phyloP scores from a whole-genome alignment of 768 basidiomycete genomes.

The Tylopilus felleus region DNA sequence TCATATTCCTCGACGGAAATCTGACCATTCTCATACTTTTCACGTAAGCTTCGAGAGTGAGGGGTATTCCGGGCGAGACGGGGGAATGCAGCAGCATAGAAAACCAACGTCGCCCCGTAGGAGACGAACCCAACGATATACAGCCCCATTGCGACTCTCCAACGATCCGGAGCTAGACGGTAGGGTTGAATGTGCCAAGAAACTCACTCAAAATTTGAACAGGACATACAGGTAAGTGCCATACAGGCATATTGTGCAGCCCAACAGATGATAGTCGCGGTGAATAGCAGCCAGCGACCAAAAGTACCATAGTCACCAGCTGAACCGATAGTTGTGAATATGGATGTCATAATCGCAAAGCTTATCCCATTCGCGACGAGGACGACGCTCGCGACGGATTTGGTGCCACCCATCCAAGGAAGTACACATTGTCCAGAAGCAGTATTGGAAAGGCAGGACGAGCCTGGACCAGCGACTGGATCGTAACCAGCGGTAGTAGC shows the following conservation, averaged over 20 bases:
- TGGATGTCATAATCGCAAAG: slow-evolving; percentile 79
- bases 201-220: background rate
- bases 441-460: slow-evolving; percentile 56
- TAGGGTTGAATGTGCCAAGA: background rate
- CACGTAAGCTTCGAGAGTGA: slow-evolving; percentile 52
- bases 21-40: slow-evolving; percentile 57
- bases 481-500: no score
- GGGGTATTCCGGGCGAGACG: slow-evolving; percentile 76
- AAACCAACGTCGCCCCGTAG: slow-evolving; percentile 79
- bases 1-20: no score
- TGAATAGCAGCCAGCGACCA: slow-evolving; percentile 72
- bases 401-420: slow-evolving; percentile 72
- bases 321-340: slow-evolving; percentile 75
- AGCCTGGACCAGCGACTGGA: slow-evolving; percentile 63
- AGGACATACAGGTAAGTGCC: slow-evolving; percentile 59
- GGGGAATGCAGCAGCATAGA: slow-evolving; percentile 77
- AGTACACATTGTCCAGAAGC: no score
- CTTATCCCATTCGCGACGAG: slow-evolving; percentile 72
- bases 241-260: no score
- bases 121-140: slow-evolving; percentile 79
- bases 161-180: slow-evolving; percentile 56
- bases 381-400: slow-evolving; percentile 72
- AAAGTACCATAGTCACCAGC: slow-evolving; percentile 43
- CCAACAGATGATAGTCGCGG: slow-evolving; percentile 68
- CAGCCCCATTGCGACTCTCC: slow-evolving; percentile 73